Evolutionary conservation across 208 protist species (phyloP).

Genomic region (Leishmania major): DNA sequence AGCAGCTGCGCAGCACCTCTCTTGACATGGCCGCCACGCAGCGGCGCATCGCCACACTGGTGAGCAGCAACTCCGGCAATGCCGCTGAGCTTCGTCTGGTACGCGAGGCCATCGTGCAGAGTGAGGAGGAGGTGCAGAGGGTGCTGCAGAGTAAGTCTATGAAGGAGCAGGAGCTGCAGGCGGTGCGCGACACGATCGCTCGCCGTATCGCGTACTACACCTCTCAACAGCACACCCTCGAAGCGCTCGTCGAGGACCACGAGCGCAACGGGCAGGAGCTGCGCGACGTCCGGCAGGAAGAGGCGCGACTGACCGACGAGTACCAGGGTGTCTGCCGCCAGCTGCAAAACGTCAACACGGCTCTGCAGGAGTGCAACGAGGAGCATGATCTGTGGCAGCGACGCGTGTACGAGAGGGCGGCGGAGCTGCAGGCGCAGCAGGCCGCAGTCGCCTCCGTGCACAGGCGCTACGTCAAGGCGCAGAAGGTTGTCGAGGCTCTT

Average conservation of each 20-base stretch:
- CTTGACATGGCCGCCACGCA: constrained; percentile 51
- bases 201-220: constrained; percentile 34
- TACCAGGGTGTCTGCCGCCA: constrained; percentile 81
- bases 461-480: constrained; percentile 49
- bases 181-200: constrained; percentile 61
- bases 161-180: constrained; percentile 85
- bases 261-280: constrained; percentile 50
- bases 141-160: constrained; percentile 62
- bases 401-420: constrained; percentile 56
- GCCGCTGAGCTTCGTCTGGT: constrained; percentile 54
- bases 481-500: constrained; percentile 73
- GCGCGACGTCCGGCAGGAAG: constrained; percentile 42
- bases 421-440: constrained; percentile 72
- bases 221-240: constrained; percentile 50
- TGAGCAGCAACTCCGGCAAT: constrained; percentile 51
- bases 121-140: constrained; percentile 59
- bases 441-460: constrained; percentile 43
- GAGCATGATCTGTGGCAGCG: constrained; percentile 78
- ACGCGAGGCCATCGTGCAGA: constrained; percentile 42
- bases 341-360: constrained; percentile 76
- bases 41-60: constrained; percentile 52
- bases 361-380: constrained; percentile 91
- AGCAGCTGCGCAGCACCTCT: constrained; percentile 49
- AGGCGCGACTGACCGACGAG: constrained; percentile 68
- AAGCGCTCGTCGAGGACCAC: constrained; percentile 65